Percentiles rank a stretch among this genome's conserved stretches.
These are phyloP conservation scores for Diplodia mutila DNA, from an alignment of 2,329 filamentous ascomycete species.

Conservation along the genomic window DNA sequence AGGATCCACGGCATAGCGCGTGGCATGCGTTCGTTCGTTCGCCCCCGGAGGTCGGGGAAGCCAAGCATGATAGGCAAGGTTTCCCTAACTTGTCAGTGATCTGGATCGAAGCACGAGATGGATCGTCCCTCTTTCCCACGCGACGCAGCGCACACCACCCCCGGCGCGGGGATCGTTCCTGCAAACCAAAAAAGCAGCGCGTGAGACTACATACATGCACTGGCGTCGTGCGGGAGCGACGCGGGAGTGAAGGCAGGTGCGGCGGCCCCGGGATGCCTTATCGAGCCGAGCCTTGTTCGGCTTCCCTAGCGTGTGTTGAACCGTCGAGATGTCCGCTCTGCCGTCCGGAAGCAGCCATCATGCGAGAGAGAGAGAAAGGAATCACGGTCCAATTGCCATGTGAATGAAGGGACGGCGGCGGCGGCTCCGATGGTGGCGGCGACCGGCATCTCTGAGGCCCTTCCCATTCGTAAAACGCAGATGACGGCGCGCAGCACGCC, in stretches of 20 bases:
- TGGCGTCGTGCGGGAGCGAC: no score
- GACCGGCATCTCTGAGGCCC: no score
- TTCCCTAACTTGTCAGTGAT: neutral
- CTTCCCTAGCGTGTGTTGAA: neutral
- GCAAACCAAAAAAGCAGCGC: neutral
- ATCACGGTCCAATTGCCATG: no score
- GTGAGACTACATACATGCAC: neutral
- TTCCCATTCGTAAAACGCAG: no score
- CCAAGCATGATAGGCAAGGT: neutral
- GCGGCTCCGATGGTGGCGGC: no score
- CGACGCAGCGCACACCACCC: neutral
- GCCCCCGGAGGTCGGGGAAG: neutral
- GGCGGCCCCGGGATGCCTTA: neutral
- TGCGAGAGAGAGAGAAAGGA: neutral
- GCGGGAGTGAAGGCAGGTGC: neutral
- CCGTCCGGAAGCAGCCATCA: no score
- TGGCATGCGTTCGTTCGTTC: neutral
- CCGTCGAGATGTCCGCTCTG: neutral
- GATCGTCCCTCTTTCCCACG: neutral
- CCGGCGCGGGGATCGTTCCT: neutral
- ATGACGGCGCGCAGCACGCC: no score
- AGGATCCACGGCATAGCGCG: neutral
- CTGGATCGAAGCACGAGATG: neutral
- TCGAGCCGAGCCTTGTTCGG: slow-evolving; percentile 2
- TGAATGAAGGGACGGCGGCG: no score